phyloP scores from a whole-genome alignment of 1,284 basidiomycete species.

The Bjerkandera adusta region DNA sequence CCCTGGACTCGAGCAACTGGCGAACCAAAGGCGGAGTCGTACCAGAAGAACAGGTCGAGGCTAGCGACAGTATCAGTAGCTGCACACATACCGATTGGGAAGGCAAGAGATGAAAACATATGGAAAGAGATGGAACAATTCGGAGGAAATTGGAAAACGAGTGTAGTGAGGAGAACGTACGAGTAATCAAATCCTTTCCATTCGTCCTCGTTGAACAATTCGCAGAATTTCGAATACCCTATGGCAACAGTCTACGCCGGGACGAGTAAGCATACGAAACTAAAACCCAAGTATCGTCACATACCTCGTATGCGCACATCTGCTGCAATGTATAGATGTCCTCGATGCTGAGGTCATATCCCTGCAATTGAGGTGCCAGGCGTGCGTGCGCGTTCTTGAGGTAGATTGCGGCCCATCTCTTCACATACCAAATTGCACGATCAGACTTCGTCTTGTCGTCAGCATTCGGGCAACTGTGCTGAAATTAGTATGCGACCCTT shows the following conservation, averaged over 20 bases:
- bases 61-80: slow-evolving; percentile 17
- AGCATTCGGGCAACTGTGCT: slow-evolving; percentile 59
- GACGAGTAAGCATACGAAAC: background rate
- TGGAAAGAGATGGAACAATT: background rate
- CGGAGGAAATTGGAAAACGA: background rate
- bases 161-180: no score
- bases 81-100: no score
- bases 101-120: background rate
- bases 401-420: slow-evolving; percentile 70
- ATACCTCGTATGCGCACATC: slow-evolving; percentile 84
- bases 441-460: slow-evolving; percentile 44
- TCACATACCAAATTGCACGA: slow-evolving; percentile 55
- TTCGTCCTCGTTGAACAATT: slow-evolving; percentile 86
- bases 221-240: slow-evolving; percentile 89
- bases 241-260: slow-evolving; percentile 75
- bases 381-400: slow-evolving; percentile 64
- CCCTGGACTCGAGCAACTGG: slow-evolving; percentile 80
- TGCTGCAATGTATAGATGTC: slow-evolving; percentile 77
- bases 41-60: slow-evolving; percentile 41
- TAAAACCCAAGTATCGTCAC: slow-evolving; percentile 12
- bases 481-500: background rate
- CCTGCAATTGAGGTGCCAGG: slow-evolving; percentile 57
- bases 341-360: slow-evolving; percentile 66
- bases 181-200: slow-evolving; percentile 88
- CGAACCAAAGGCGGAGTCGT: slow-evolving; percentile 78